These are phyloP conservation scores for Kodamaea derodonti DNA, from an alignment of 1,139 yeast genomes.

Conservation along the genomic window DNA sequence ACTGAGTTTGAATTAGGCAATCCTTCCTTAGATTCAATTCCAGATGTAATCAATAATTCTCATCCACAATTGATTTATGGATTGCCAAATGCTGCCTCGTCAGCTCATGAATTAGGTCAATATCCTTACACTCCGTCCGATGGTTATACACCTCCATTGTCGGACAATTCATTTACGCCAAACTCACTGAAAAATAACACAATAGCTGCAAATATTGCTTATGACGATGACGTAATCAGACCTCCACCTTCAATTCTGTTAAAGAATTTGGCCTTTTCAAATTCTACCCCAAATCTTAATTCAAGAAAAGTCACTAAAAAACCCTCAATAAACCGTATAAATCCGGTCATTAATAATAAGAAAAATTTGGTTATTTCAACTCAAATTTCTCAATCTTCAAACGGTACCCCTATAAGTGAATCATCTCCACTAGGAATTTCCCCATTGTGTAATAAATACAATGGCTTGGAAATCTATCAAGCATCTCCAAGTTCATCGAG, in stretches of 20 bases:
- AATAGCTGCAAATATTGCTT: slow-evolving; percentile 2
- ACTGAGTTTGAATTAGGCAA: slow-evolving; percentile 26
- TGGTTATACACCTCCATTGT: slow-evolving; percentile 16
- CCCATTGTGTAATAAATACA: slow-evolving; percentile 21
- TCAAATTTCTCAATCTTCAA: slow-evolving; percentile 9
- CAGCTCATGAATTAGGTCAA: background rate
- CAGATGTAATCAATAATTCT: slow-evolving; percentile 14
- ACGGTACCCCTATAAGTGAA: slow-evolving; percentile 11
- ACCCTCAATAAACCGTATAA: slow-evolving; percentile 19
- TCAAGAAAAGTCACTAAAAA: slow-evolving; percentile 18
- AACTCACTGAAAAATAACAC: slow-evolving; percentile 9
- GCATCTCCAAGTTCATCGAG: slow-evolving; percentile 12
- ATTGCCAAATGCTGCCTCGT: background rate
- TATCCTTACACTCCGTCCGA: background rate
- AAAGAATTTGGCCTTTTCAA: slow-evolving; percentile 13
- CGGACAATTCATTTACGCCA: slow-evolving; percentile 20
- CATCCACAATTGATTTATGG: slow-evolving; percentile 6
- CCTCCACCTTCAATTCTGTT: slow-evolving; percentile 15
- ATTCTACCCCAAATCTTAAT: slow-evolving; percentile 13
- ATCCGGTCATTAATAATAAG: slow-evolving; percentile 12
- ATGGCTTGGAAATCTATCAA: slow-evolving; percentile 16
- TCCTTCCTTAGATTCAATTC: slow-evolving; percentile 28
- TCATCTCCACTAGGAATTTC: slow-evolving; percentile 16
- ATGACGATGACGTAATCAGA: slow-evolving; percentile 10
- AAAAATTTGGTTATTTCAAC: slow-evolving; percentile 19